A percentile compares a stretch with the other conserved stretches of the same genome.
Conservation (phyloP, 78 protist genomes). For the Monocercomonoides exilis region DNA sequence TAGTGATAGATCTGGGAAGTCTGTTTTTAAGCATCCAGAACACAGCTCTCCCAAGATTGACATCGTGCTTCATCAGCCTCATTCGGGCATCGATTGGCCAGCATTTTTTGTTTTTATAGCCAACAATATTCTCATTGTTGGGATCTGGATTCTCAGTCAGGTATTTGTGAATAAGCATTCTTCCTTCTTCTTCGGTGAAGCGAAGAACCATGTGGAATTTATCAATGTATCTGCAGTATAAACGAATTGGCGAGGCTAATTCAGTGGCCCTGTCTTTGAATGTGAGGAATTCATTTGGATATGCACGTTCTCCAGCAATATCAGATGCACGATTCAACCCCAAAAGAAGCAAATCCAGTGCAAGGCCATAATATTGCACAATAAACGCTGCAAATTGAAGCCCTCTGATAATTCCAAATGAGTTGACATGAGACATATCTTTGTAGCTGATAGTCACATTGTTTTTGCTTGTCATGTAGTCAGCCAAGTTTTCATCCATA, state of each 20-base stretch:
- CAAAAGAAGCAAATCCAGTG: constrained; percentile 86
- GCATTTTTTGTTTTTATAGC: constrained; percentile 94
- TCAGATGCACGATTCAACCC: constrained; percentile 94
- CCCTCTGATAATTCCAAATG: constrained; percentile 93
- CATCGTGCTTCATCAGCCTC: constrained; percentile 98
- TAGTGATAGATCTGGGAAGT: constrained; percentile 87
- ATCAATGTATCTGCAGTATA: constrained; percentile 90
- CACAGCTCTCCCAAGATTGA: constrained; percentile 96
- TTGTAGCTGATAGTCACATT: constrained; percentile 88
- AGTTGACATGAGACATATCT: constrained; percentile 95
- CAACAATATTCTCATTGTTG: constrained; percentile 96
- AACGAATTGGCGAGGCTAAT: constrained; percentile 91
- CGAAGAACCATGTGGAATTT: constrained; percentile 73
- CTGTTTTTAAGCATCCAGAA: constrained; percentile 93
- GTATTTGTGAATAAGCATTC: constrained; percentile 86
- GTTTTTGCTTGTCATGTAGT: constrained; percentile 98
- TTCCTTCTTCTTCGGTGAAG: constrained; percentile 81
- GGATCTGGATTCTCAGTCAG: constrained; percentile 99
- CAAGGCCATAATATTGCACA: constrained; percentile 72
- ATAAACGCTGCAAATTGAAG: constrained; percentile 96
- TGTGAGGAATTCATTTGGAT: constrained; percentile 82
- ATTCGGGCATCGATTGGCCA: constrained; percentile 98
- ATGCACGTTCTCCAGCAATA: constrained; percentile 87
- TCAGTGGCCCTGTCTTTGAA: constrained; percentile 58
- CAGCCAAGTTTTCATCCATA: constrained; percentile 97